phyloP scores from a whole-genome alignment of 352 stramenopile species.

The Pythium aristosporum region DNA sequence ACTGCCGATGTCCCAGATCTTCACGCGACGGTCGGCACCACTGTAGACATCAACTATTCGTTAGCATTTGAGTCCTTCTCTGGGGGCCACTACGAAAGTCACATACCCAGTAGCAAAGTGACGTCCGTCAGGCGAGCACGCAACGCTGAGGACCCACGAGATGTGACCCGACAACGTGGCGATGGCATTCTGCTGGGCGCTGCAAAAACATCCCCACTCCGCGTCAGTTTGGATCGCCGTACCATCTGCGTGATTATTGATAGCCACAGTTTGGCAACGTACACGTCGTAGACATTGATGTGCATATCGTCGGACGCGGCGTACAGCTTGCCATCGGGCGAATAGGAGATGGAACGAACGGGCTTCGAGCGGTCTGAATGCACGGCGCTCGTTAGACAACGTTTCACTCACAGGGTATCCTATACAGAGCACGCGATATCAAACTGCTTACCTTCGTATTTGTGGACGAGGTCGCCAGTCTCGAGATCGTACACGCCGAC shows the following conservation, averaged over 20 bases:
- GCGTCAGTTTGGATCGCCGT: no score
- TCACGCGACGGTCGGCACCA: slow-evolving; percentile 87
- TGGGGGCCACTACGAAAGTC: not conserved
- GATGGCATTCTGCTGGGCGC: slow-evolving; percentile 69
- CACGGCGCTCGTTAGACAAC: not conserved
- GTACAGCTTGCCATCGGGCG: slow-evolving; percentile 83
- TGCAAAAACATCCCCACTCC: slow-evolving; percentile 16
- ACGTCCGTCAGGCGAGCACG: slow-evolving; percentile 74
- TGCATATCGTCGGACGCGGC: slow-evolving; percentile 91
- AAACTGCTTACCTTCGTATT: slow-evolving; percentile 66
- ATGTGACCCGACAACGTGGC: slow-evolving; percentile 87
- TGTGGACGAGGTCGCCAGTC: slow-evolving; percentile 73
- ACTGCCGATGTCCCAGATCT: slow-evolving; percentile 90
- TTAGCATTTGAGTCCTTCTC: slow-evolving; percentile 2
- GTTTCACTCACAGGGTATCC: no score
- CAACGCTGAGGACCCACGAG: slow-evolving; percentile 87
- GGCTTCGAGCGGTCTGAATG: slow-evolving; percentile 79
- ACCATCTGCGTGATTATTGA: no score
- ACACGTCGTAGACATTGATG: slow-evolving; percentile 92
- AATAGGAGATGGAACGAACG: slow-evolving; percentile 85
- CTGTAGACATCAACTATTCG: slow-evolving; percentile 26
- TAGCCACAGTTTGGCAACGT: no score
- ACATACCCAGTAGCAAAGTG: slow-evolving; percentile 85
- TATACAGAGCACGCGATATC: no score
- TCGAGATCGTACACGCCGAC: slow-evolving; percentile 87